A percentile compares a stretch with the other conserved stretches of the same genome.
phyloP scores from a whole-genome alignment of 768 basidiomycete genomes.

The Lyophyllum atratum region DNA sequence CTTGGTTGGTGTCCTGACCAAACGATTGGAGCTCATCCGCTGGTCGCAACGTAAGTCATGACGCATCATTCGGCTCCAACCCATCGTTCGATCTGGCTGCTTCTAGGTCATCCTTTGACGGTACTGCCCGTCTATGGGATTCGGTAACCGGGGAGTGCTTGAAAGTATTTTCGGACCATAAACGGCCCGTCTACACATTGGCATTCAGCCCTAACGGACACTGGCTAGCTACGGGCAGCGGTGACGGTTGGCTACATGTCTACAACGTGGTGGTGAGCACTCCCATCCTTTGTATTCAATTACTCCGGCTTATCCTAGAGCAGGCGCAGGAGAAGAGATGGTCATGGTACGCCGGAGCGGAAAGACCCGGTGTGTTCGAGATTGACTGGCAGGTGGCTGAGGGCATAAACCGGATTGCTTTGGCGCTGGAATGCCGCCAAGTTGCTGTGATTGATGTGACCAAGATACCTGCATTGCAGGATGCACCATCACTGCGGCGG shows the following conservation, averaged over 20 bases:
- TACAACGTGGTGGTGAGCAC: slow-evolving; percentile 65
- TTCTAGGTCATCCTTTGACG: slow-evolving; percentile 83
- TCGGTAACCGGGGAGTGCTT: slow-evolving; percentile 75
- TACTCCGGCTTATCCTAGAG: background rate
- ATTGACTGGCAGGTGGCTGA: slow-evolving; percentile 67
- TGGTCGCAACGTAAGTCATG: slow-evolving; percentile 68
- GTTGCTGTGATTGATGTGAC: slow-evolving; percentile 70
- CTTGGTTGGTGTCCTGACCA: slow-evolving; percentile 69
- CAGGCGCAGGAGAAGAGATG: slow-evolving; percentile 53
- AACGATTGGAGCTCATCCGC: slow-evolving; percentile 50
- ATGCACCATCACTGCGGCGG: background rate
- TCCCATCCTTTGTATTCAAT: background rate
- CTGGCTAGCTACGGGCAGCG: slow-evolving; percentile 75
- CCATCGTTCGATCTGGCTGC: no score
- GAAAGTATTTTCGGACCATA: slow-evolving; percentile 71
- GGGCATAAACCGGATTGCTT: slow-evolving; percentile 61
- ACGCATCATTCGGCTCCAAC: background rate
- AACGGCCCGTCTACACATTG: slow-evolving; percentile 69
- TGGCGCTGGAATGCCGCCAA: slow-evolving; percentile 66
- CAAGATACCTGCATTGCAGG: slow-evolving; percentile 42
- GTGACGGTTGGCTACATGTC: slow-evolving; percentile 75
- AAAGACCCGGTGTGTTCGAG: slow-evolving; percentile 71
- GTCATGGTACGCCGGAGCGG: slow-evolving; percentile 62
- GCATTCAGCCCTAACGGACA: slow-evolving; percentile 75
- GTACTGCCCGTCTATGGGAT: slow-evolving; percentile 83